Percentiles rank a stretch among this genome's conserved stretches.
phyloP scores from a whole-genome alignment of 805 yeast genomes.

The Tetrapisispora namnaoensis region DNA sequence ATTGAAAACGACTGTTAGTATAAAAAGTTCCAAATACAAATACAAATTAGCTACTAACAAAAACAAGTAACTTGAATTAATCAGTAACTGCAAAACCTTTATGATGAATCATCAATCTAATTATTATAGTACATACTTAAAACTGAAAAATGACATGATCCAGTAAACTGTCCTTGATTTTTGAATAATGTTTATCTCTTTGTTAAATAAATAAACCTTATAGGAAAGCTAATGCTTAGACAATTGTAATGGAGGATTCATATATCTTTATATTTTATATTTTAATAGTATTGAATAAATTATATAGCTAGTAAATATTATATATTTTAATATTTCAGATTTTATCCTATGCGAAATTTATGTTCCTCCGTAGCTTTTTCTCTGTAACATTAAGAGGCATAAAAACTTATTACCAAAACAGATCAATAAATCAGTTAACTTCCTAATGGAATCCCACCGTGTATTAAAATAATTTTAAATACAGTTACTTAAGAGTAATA shows the following conservation, averaged over 20 bases:
- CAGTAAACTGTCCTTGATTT: neutral
- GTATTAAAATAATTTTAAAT: neutral
- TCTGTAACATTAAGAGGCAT: neutral
- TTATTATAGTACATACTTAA: slow-evolving; percentile 16
- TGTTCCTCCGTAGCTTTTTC: neutral
- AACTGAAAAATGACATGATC: slow-evolving; percentile 23
- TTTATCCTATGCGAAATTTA: neutral
- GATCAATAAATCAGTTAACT: neutral
- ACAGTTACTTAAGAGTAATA: neutral
- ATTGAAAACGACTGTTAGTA: slow-evolving; percentile 5
- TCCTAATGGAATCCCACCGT: neutral
- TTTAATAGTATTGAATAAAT: no score
- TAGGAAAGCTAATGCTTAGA: neutral
- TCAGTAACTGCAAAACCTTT: neutral
- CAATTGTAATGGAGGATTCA: no score
- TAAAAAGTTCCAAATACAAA: neutral
- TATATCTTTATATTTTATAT: no score
- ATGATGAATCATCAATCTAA: no score
- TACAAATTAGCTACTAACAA: neutral
- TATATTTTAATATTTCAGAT: neutral
- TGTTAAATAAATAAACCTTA: neutral
- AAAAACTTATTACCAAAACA: neutral
- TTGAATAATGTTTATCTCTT: neutral
- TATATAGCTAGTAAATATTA: no score
- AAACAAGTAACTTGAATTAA: neutral